These are phyloP conservation scores for Nannochloropsis granulata DNA, from an alignment of 108 stramenopile genomes.

Conservation along the genomic window DNA sequence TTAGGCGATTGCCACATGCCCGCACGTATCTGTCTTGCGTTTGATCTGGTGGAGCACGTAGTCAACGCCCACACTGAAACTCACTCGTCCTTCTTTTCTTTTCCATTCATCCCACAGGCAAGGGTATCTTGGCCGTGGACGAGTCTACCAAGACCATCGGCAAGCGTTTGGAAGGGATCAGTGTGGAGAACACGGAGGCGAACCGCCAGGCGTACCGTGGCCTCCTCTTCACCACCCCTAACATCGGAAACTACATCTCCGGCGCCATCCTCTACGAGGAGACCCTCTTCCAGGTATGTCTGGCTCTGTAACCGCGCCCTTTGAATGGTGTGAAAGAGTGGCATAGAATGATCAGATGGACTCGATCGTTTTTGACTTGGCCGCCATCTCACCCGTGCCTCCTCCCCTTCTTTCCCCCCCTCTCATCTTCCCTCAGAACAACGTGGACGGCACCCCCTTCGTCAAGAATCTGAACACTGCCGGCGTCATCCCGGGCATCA, in stretches of 20 bases:
- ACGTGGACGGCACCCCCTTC: constrained; percentile 55
- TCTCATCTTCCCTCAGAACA: constrained; percentile 7
- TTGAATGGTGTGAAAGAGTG: background rate
- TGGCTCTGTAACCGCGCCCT: constrained; percentile 1
- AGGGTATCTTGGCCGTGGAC: constrained; percentile 63
- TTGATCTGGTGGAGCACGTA: background rate
- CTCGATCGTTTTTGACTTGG: background rate
- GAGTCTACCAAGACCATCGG: constrained; percentile 69
- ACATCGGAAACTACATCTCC: constrained; percentile 54
- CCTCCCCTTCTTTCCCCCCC: background rate
- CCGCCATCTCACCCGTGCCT: background rate
- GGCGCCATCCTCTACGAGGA: constrained; percentile 82
- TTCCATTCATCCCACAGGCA: constrained; percentile 12
- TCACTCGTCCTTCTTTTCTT: background rate
- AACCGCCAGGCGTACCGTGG: constrained; percentile 57
- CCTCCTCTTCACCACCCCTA: constrained; percentile 40
- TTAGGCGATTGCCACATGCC: no score
- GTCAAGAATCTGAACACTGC: constrained; percentile 49
- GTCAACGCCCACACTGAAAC: no score
- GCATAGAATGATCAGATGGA: no score
- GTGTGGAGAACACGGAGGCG: constrained; percentile 56
- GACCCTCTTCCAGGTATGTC: constrained; percentile 46
- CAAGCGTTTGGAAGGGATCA: constrained; percentile 36
- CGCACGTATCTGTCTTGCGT: background rate
- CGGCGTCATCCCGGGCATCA: constrained; percentile 74